phyloP scores from a whole-genome alignment of 2,329 filamentous ascomycete species.

The Colletotrichum australisinense region DNA sequence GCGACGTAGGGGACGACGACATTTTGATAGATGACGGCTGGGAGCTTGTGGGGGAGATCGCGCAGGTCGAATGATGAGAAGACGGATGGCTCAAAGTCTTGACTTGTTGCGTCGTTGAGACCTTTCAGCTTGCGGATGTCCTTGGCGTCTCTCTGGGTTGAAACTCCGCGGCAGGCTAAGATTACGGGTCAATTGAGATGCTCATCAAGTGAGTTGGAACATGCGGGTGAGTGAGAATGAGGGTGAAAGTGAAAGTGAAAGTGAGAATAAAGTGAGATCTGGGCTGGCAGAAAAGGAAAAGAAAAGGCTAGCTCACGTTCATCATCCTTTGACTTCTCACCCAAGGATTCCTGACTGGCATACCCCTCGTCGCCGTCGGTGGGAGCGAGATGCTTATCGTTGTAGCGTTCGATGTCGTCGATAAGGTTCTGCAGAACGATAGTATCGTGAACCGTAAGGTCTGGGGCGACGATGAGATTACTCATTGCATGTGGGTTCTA shows the following conservation, averaged over 20 bases:
- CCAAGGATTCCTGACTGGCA: slow-evolving; percentile 4
- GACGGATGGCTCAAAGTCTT: slow-evolving; percentile 59
- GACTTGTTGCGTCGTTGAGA: slow-evolving; percentile 53
- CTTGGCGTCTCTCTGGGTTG: slow-evolving; percentile 6
- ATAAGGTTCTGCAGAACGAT: slow-evolving; percentile 15
- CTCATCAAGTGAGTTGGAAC: not conserved
- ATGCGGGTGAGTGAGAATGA: not conserved
- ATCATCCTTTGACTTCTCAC: slow-evolving; percentile 2
- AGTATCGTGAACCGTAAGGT: slow-evolving; percentile 12
- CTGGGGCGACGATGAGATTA: slow-evolving; percentile 1
- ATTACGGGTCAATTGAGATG: not conserved
- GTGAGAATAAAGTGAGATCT: not conserved
- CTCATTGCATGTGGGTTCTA: not conserved
- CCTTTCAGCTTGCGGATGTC: slow-evolving; percentile 50
- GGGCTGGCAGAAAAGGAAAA: not conserved
- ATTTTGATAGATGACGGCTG: slow-evolving; percentile 34
- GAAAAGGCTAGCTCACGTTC: not conserved
- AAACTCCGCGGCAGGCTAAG: slow-evolving; percentile 4
- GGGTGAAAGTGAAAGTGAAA: not conserved
- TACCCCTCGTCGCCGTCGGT: slow-evolving; percentile 12
- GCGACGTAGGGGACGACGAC: slow-evolving; percentile 65
- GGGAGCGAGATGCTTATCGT: not conserved
- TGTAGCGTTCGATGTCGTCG: slow-evolving; percentile 12
- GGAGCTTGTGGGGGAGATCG: slow-evolving; percentile 46
- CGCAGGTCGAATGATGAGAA: slow-evolving; percentile 55